Percentiles rank a stretch among this genome's conserved stretches.
Conservation (phyloP, 2,329 filamentous ascomycete species). For the Lasiodiplodia hormozganensis region DNA sequence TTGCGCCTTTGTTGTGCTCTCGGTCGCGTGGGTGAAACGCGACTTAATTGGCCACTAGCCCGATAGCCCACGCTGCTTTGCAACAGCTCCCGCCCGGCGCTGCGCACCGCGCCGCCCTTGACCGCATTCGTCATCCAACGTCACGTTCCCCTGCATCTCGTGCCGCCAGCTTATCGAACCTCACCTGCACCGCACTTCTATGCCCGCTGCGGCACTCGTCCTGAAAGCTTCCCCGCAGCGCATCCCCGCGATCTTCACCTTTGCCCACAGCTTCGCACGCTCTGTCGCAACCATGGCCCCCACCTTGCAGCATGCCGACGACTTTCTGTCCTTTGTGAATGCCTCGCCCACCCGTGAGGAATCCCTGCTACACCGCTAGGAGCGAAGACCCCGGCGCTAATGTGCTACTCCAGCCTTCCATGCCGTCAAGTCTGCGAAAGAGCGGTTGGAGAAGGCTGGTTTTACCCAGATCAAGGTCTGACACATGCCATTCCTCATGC, state of each 20-base stretch:
- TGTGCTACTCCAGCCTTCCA: slow-evolving; percentile 76
- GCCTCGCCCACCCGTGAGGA: slow-evolving; percentile 83
- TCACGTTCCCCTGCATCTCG: slow-evolving; percentile 25
- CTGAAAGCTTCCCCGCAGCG: slow-evolving; percentile 34
- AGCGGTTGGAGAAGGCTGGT: slow-evolving; percentile 79
- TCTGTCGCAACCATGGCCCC: slow-evolving; percentile 41
- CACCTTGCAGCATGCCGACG: slow-evolving; percentile 64
- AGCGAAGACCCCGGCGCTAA: slow-evolving; percentile 21
- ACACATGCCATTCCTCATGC: slow-evolving; percentile 22
- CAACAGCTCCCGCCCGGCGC: slow-evolving; percentile 11
- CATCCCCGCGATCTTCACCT: slow-evolving; percentile 1
- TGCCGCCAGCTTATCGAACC: slow-evolving; percentile 19
- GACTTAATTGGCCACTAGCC: slow-evolving; percentile 18
- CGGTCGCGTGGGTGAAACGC: slow-evolving; percentile 23
- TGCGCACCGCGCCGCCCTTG: slow-evolving; percentile 24
- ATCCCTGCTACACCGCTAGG: slow-evolving; percentile 12
- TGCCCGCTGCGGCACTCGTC: slow-evolving; percentile 29
- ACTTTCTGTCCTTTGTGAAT: slow-evolving; percentile 94
- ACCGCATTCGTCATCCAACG: slow-evolving; percentile 21
- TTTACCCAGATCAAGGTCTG: slow-evolving; percentile 80
- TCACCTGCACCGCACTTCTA: not conserved
- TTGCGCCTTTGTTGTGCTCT: slow-evolving; percentile 22
- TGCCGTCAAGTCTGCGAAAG: slow-evolving; percentile 80
- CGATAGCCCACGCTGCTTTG: slow-evolving; percentile 4
- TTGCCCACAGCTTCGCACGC: slow-evolving; percentile 30